Conservation (phyloP, 2,329 filamentous ascomycete species). For the Pseudogymnoascus destructans region DNA sequence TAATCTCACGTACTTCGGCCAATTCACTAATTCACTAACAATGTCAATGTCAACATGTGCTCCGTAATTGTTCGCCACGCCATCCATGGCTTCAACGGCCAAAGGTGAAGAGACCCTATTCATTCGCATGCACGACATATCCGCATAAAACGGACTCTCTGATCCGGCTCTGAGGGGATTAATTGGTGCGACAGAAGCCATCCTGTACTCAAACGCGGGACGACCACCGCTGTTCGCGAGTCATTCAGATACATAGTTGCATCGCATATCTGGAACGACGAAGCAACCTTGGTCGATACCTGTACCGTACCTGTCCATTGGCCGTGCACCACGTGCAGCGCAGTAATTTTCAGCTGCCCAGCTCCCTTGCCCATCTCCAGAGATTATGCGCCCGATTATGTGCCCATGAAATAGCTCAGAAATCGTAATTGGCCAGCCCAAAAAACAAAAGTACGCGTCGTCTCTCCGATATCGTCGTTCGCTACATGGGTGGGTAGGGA, state of each 20-base stretch:
- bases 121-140: neutral
- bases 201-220: neutral
- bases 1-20: neutral
- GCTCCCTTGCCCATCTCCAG: neutral
- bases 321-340: neutral
- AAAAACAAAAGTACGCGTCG: neutral
- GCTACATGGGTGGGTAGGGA: neutral
- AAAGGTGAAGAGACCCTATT: neutral
- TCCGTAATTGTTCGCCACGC: slow-evolving; percentile 2
- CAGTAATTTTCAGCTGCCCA: slow-evolving; percentile 1
- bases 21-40: neutral
- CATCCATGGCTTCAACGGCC: neutral
- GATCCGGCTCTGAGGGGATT: neutral
- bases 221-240: neutral
- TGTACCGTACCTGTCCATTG: neutral
- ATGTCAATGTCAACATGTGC: neutral
- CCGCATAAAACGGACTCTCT: neutral
- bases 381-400: neutral
- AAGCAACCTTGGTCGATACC: neutral
- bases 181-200: neutral
- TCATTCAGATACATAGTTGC: neutral
- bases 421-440: neutral
- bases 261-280: slow-evolving; percentile 5
- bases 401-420: neutral
- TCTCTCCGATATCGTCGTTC: slow-evolving; percentile 4